Percentiles rank a stretch among this genome's conserved stretches.
Evolutionary conservation across 164 flowering plant genomes (phyloP).

Genomic region (Magnolia sinica): DNA sequence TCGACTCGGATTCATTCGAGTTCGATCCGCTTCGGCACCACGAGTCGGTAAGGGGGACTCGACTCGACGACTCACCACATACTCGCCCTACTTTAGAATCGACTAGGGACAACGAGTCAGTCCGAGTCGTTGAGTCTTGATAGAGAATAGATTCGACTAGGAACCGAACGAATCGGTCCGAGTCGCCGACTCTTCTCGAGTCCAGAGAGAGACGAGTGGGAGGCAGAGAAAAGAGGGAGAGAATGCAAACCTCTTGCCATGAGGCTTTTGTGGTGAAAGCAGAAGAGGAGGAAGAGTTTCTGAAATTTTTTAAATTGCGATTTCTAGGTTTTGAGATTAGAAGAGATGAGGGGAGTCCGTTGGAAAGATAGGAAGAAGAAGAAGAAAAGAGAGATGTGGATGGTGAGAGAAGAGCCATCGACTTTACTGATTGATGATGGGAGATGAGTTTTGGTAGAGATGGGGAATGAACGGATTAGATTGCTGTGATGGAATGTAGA

Average conservation of each 20-base stretch:
- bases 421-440: neutral
- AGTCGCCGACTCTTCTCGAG: too few relatives aligned
- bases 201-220: too few relatives aligned
- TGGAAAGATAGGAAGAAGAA: constrained; percentile 7
- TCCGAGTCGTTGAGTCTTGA: neutral
- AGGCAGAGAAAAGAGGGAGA: neutral
- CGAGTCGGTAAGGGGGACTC: too few relatives aligned
- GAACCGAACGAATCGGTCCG: neutral
- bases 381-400: constrained; percentile 1
- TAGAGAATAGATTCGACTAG: neutral
- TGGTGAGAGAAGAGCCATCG: constrained; percentile 6
- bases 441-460: neutral
- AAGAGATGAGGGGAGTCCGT: neutral
- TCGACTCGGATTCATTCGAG: too few relatives aligned
- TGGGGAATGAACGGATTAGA: neutral
- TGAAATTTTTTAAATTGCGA: neutral
- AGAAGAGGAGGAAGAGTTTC: constrained; percentile 13
- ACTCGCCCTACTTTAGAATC: too few relatives aligned
- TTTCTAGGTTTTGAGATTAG: neutral
- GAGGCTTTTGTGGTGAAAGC: constrained; percentile 32
- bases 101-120: too few relatives aligned
- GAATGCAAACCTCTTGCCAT: constrained; percentile 40
- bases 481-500: neutral
- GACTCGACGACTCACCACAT: too few relatives aligned
- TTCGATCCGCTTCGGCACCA: too few relatives aligned